Percentiles rank a stretch among this genome's conserved stretches.
phyloP scores from a whole-genome alignment of 192 early-diverging fungal species.

The Dispira simplex region DNA sequence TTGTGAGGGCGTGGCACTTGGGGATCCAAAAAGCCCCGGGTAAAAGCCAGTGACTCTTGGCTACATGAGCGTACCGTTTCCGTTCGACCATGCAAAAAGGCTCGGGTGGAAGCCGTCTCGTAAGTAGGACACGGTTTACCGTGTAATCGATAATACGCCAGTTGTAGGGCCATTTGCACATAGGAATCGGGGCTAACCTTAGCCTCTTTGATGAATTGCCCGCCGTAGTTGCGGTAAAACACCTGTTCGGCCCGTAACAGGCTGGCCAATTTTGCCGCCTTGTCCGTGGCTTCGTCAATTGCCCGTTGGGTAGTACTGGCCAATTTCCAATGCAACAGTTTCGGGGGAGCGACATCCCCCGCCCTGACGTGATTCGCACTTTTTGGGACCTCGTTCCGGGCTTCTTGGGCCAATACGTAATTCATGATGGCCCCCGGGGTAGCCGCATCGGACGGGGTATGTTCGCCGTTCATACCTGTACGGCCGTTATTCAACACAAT shows the following conservation, averaged over 20 bases:
- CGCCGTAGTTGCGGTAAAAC: slow-evolving; percentile 59
- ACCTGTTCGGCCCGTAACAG: slow-evolving; percentile 59
- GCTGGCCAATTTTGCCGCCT: slow-evolving; percentile 42
- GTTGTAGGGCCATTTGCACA: slow-evolving; percentile 80
- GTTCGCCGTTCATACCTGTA: slow-evolving; percentile 90
- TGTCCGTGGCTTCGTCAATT: slow-evolving; percentile 44
- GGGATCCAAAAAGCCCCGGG: slow-evolving; percentile 55
- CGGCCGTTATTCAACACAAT: slow-evolving; percentile 72
- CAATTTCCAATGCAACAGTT: slow-evolving; percentile 56
- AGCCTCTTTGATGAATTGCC: slow-evolving; percentile 68
- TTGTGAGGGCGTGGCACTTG: slow-evolving; percentile 25
- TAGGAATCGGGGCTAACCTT: slow-evolving; percentile 79
- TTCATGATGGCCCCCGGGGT: slow-evolving; percentile 57
- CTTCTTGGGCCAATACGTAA: slow-evolving; percentile 14
- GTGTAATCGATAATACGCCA: slow-evolving; percentile 65
- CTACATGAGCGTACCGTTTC: slow-evolving; percentile 82
- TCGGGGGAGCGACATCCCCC: slow-evolving; percentile 22
- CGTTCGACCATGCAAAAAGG: slow-evolving; percentile 73
- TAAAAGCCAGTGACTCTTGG: slow-evolving; percentile 60
- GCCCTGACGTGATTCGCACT: background rate
- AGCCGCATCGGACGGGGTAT: slow-evolving; percentile 85
- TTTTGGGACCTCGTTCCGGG: slow-evolving; percentile 5
- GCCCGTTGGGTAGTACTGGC: slow-evolving; percentile 29
- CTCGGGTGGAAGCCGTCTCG: slow-evolving; percentile 56
- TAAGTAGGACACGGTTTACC: slow-evolving; percentile 53